These are phyloP conservation scores for Solanum okadae DNA, from an alignment of 257 asterid genomes.

Conservation along the genomic window DNA sequence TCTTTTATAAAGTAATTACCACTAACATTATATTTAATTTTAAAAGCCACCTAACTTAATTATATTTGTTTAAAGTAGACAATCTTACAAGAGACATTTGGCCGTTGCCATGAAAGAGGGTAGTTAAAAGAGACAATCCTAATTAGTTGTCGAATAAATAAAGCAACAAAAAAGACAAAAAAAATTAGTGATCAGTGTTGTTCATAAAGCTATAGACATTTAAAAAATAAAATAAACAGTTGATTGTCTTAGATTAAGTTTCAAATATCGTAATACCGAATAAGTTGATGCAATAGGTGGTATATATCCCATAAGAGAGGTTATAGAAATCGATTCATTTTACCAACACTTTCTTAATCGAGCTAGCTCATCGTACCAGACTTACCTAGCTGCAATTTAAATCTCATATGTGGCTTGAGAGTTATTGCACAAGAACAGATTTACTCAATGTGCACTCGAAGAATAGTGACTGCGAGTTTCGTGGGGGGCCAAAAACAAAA, in stretches of 20 bases:
- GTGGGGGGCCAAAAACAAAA: neutral
- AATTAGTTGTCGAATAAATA: neutral
- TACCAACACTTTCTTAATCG: neutral
- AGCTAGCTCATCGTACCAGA: accelerated
- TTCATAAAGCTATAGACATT: neutral
- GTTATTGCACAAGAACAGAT: neutral
- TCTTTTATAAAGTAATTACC: neutral
- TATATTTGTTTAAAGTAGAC: neutral
- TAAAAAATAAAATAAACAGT: neutral
- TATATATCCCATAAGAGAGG: neutral
- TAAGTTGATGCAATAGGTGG: neutral
- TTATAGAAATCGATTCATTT: neutral
- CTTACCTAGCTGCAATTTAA: accelerated
- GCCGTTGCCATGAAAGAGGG: neutral
- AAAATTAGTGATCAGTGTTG: neutral
- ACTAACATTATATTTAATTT: neutral
- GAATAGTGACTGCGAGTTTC: accelerated
- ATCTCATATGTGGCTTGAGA: neutral
- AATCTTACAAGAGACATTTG: neutral
- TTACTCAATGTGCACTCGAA: neutral
- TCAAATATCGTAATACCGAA: neutral
- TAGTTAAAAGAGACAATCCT: neutral
- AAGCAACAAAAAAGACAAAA: neutral
- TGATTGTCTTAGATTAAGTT: neutral
- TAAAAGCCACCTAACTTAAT: neutral